Percentiles rank a stretch among this genome's conserved stretches.
These are phyloP conservation scores for Trichoderma sp. DNA, from an alignment of 2,329 filamentous ascomycete genomes.

Conservation along the genomic window DNA sequence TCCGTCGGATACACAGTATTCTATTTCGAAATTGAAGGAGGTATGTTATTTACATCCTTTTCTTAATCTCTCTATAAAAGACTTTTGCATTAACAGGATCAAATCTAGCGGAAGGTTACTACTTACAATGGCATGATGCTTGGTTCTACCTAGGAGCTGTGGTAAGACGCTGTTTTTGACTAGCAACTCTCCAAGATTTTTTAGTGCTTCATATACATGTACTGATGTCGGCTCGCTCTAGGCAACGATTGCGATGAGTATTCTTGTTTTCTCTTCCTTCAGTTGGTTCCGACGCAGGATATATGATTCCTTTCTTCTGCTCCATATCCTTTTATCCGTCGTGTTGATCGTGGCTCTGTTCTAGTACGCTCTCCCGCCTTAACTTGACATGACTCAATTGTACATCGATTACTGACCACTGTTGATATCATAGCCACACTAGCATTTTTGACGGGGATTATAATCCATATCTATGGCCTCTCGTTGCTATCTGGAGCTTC, in stretches of 20 bases:
- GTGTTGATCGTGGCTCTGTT: constrained; percentile 44
- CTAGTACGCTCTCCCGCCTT: constrained; percentile 34
- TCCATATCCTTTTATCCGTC: constrained; percentile 45
- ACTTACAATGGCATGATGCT: background rate
- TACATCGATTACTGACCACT: background rate
- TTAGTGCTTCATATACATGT: background rate
- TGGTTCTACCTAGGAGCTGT: constrained; percentile 16
- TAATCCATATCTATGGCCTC: constrained; percentile 35
- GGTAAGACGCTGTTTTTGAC: background rate
- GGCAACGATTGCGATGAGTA: constrained; percentile 17
- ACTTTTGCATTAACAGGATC: background rate
- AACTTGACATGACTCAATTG: background rate
- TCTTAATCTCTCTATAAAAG: background rate
- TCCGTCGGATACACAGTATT: constrained; percentile 23
- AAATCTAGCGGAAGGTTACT: background rate
- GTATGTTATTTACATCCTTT: background rate
- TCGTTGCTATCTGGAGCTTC: constrained; percentile 42
- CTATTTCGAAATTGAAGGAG: constrained; percentile 15
- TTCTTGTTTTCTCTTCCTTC: constrained; percentile 15
- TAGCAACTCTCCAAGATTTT: background rate
- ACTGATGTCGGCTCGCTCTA: background rate
- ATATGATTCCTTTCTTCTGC: constrained; percentile 45
- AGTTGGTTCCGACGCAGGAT: constrained; percentile 24
- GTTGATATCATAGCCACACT: background rate
- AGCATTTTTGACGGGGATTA: constrained; percentile 22